Evolutionary conservation across 805 yeast species (phyloP), one percentile per base, ranked within the genome.

Genomic region (Schwanniomyces occidentalis): DNA sequence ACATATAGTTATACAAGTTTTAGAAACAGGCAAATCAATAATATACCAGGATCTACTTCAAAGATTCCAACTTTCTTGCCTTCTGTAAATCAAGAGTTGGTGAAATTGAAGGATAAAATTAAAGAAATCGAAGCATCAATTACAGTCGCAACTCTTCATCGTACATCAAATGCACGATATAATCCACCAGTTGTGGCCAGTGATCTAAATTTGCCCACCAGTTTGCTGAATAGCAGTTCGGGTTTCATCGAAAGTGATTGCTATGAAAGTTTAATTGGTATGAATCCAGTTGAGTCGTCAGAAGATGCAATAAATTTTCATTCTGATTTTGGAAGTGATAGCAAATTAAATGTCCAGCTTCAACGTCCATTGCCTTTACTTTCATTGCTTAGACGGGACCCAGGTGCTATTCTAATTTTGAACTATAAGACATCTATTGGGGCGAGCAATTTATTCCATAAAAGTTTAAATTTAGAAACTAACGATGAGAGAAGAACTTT

Each of bases 51-150:
- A 8, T 21, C 18, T 8, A 12, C 17, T n/a, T 9, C 28, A 22
- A 17, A 5, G 7, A 23, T 8, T 20, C 37, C 14, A 21, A 21
- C 16, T 16, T 25, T 19, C 17, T 33, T 26, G 34, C 27, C 34
- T 9, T 15, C 34, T 15, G 27, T 34, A 18, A 24, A 24, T 19
- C 22, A 29, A 14, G 38, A 34, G 19, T 31, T 34, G n/a, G 25
- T 22, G 9, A 24, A n/a, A 10, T 29, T 34, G 9, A 34, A 16
- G 24, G 30, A 25, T 16, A 16, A 32, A 8, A 16, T 37, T 9
- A 29, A 28, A 17, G 35, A 37, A 13, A 24, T 37, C 15, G 41
- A 37, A 25, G 35, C 41, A 7, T 32, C 41, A 4, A 30, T 37
- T 6, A 30, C 36, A n/a, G 25, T 37, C 2, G 37, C 41, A 18